Evolutionary conservation across 495 filamentous ascomycete genomes (phyloP).

Genomic region (Daldinia grandis): DNA sequence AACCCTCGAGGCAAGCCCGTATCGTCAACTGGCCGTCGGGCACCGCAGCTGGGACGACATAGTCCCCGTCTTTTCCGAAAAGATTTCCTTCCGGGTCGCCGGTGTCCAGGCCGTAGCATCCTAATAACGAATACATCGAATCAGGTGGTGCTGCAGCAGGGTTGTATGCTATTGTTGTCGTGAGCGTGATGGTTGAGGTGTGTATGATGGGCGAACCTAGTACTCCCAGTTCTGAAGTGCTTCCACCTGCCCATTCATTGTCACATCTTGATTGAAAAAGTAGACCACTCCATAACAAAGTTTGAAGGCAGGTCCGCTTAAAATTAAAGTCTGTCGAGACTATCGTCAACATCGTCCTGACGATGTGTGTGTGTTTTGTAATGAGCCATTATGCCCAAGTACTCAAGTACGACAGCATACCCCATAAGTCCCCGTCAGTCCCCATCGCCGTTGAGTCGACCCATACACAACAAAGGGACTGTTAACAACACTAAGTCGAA

Average conservation of each 20-base stretch:
- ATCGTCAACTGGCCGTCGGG: slow-evolving; percentile 21
- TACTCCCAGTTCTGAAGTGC: slow-evolving; percentile 25
- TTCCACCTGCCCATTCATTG: slow-evolving; percentile 9
- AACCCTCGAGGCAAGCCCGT: slow-evolving; percentile 25
- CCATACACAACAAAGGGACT: slow-evolving; percentile 42
- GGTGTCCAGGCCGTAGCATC: slow-evolving; percentile 23
- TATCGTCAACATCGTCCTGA: slow-evolving; percentile 29
- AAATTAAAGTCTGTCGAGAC: slow-evolving; percentile 21
- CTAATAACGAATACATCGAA: slow-evolving; percentile 24
- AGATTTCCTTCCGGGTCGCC: slow-evolving; percentile 2
- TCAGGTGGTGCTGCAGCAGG: slow-evolving; percentile 24
- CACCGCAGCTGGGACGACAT: neutral
- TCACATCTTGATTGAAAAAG: slow-evolving; percentile 31
- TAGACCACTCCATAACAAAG: slow-evolving; percentile 30
- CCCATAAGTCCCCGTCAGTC: slow-evolving; percentile 22
- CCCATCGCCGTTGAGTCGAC: slow-evolving; percentile 14
- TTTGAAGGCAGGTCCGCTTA: slow-evolving; percentile 21
- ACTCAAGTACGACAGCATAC: slow-evolving; percentile 9
- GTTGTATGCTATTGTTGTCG: slow-evolving; percentile 39
- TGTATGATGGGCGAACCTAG: slow-evolving; percentile 13
- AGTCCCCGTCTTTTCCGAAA: slow-evolving; percentile 21
- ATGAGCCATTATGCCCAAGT: slow-evolving; percentile 25
- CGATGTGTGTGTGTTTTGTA: slow-evolving; percentile 9
- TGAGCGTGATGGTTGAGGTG: slow-evolving; percentile 33
- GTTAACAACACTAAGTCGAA: slow-evolving; percentile 17